phyloP scores from a whole-genome alignment of 495 filamentous ascomycete species.

The Xylaria longipes region DNA sequence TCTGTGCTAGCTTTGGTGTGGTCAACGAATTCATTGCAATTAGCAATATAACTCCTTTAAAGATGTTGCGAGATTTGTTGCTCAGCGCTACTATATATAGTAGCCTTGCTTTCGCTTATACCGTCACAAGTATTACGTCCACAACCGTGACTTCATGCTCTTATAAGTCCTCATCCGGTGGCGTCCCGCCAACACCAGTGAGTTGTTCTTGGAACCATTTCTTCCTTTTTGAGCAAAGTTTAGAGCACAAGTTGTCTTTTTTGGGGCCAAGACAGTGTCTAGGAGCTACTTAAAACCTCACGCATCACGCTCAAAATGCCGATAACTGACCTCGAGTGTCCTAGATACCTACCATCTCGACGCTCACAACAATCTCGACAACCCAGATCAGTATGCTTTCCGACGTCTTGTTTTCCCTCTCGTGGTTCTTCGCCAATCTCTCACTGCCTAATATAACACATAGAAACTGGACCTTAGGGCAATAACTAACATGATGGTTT shows the following conservation, averaged over 20 bases:
- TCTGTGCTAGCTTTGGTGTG: background rate
- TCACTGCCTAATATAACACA: background rate
- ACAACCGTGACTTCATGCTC: constrained; percentile 7
- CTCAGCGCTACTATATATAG: background rate
- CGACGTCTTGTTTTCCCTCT: background rate
- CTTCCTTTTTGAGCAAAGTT: background rate
- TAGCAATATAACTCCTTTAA: background rate
- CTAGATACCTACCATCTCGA: constrained; percentile 5
- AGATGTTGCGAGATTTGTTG: background rate
- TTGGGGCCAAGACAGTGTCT: too few species aligned
- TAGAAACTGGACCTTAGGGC: background rate
- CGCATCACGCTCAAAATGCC: background rate
- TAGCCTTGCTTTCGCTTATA: background rate
- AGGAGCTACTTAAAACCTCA: background rate
- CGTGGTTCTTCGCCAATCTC: background rate
- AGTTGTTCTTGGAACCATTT: background rate
- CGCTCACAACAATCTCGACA: background rate
- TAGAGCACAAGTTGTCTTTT: too few species aligned
- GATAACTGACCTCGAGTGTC: background rate
- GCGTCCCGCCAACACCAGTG: background rate
- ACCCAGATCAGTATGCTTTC: background rate
- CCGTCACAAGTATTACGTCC: background rate
- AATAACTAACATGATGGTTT: background rate
- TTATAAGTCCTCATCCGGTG: background rate
- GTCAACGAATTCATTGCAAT: background rate